Evolutionary conservation across 129 eudicot genomes (phyloP), one percentile per base, ranked within the genome.

Genomic region (Arctium lappa): DNA sequence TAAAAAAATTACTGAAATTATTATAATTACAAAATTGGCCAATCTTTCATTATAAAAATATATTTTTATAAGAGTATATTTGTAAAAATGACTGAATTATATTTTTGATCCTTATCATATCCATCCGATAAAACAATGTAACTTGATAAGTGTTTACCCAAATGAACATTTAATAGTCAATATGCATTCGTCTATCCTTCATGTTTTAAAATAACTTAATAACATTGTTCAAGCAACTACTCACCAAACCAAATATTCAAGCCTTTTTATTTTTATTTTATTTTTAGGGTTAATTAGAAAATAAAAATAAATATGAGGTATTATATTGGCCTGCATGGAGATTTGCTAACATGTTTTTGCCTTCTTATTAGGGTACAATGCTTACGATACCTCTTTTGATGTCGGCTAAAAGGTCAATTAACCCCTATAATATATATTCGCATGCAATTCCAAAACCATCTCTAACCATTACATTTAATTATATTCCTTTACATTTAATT

Each of bases 291-390:
- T 33, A 18, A 7, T 31, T 74, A 11, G 15, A 11, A 60, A 34
- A 11, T 42, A 18, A 65, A 4, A 31, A 32, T 11, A 4, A 34
- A 63, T 31, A 68, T 9, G 81, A 39, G 70, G 70, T 38, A 72
- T 34, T 38, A 72, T 34, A 69, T 82, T 76, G 82, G 81, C 77
- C 82, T 50, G 77, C 86, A 48, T 46, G 81, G 46, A 76, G 81
- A 83, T 83, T 77, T 83, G 66, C 74, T 50, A 48, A 29, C 82
- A 70, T 56, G 68, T 71, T 12, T 77, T 53, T 69, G 86, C 77
- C 80, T 44, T 62, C 53, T 13, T 76, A 83, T 63, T 53, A 86
- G 83, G 79, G 73, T 77, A 72, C 88, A 86, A 82, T 68, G 84
- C 56, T 44, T 63, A 79, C 80, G 33, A 60, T 33, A 36, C 72